Evolutionary conservation across 2,329 filamentous ascomycete genomes (phyloP).

Genomic region (Trichoderma harzianum): DNA sequence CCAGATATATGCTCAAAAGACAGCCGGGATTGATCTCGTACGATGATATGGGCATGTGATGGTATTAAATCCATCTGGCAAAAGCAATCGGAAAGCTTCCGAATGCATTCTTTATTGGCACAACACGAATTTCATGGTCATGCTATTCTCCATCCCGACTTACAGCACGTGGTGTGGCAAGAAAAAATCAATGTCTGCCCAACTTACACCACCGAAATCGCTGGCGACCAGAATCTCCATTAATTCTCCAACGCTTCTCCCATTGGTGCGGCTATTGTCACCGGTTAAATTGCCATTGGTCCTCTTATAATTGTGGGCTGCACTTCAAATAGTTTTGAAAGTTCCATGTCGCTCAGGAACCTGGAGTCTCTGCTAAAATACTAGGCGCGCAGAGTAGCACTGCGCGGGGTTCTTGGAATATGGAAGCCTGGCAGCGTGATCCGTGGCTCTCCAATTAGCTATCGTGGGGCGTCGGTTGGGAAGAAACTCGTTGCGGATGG

Average conservation of each 20-base stretch:
- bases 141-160: too few species aligned
- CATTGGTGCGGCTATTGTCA: constrained; percentile 17
- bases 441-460: constrained; percentile 7
- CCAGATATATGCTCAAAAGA: not conserved
- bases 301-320: constrained; percentile 14
- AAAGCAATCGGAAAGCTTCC: not conserved
- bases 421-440: not conserved
- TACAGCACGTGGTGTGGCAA: not conserved
- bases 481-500: constrained; percentile 12
- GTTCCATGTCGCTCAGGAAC: not conserved
- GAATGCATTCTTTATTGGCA: not conserved
- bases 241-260: not conserved
- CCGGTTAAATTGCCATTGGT: constrained; percentile 12
- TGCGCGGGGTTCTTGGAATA: not conserved
- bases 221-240: not conserved
- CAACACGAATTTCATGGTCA: not conserved
- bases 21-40: not conserved
- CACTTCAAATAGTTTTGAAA: not conserved
- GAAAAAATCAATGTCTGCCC: not conserved
- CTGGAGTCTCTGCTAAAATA: constrained; percentile 4
- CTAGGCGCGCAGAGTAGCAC: constrained; percentile 7
- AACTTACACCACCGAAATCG: not conserved
- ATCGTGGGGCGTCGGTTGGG: constrained; percentile 13
- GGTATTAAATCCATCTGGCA: not conserved
- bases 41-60: not conserved